These are phyloP conservation scores for Trichomonas gallinae DNA, from an alignment of 208 protist species.

Conservation along the genomic window DNA sequence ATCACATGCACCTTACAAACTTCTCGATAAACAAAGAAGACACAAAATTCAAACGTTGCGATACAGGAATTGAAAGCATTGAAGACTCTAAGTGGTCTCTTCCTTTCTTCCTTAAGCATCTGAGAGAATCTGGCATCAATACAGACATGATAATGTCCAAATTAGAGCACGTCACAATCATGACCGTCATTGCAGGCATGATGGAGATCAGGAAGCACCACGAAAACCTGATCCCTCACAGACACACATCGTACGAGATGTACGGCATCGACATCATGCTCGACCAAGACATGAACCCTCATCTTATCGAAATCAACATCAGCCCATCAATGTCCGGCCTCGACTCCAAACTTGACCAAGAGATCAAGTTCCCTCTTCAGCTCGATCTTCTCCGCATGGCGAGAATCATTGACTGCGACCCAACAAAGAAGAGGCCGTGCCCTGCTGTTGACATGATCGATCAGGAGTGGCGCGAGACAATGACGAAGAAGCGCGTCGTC, in stretches of 20 bases:
- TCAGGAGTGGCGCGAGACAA: neutral
- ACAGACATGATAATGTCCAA: neutral
- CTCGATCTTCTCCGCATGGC: neutral
- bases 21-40: constrained; percentile 17
- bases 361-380: neutral
- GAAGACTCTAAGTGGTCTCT: constrained; percentile 37
- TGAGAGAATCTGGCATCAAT: neutral
- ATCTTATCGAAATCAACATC: constrained; percentile 82
- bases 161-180: neutral
- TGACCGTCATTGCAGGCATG: neutral
- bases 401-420: neutral
- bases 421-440: neutral
- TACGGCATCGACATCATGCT: constrained; percentile 82
- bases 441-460: neutral
- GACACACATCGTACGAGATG: constrained; percentile 70
- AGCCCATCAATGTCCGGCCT: constrained; percentile 24
- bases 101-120: neutral
- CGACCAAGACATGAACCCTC: constrained; percentile 67
- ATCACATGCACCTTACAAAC: constrained; percentile 36
- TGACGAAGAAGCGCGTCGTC: neutral
- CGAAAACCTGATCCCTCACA: neutral
- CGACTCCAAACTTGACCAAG: neutral
- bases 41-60: neutral
- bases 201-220: neutral
- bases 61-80: neutral